Percentiles rank a stretch among this genome's conserved stretches.
phyloP scores from a whole-genome alignment of 2,329 filamentous ascomycete genomes.

The Colletotrichum acutatum region DNA sequence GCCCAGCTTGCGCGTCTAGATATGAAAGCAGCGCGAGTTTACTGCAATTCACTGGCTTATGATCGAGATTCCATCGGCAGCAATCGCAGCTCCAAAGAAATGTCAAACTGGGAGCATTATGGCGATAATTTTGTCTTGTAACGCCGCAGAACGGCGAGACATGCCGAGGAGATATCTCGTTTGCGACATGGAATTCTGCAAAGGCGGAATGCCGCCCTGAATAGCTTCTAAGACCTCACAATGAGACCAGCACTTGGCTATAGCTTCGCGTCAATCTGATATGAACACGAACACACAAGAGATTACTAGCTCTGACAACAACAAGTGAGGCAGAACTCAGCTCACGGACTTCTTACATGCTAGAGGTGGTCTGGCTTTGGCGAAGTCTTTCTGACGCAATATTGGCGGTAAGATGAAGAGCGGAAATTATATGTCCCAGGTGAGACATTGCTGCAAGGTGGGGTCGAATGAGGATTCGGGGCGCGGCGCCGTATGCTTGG shows the following conservation, averaged over 20 bases:
- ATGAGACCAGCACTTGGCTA: neutral
- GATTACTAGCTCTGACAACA: neutral
- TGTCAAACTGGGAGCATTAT: neutral
- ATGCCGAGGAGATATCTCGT: neutral
- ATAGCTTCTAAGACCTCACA: no score
- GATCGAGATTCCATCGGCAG: neutral
- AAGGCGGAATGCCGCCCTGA: neutral
- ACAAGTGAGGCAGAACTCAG: neutral
- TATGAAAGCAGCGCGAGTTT: neutral
- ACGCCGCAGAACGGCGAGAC: neutral
- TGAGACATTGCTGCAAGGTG: neutral
- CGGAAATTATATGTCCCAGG: neutral
- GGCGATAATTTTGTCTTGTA: neutral
- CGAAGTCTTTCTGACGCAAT: neutral
- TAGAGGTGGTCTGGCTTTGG: neutral
- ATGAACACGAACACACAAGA: neutral
- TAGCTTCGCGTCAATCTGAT: neutral
- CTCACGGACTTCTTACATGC: neutral
- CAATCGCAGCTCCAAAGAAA: neutral
- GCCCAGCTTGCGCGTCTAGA: neutral
- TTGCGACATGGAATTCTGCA: neutral
- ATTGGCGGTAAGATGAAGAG: neutral
- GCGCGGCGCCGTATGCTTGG: slow-evolving; percentile 18
- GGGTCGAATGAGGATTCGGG: slow-evolving; percentile 15
- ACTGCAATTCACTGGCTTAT: neutral